Percentiles rank a stretch among this genome's conserved stretches.
Conservation (phyloP, 2,329 filamentous ascomycete species). For the Apiospora koreana region DNA sequence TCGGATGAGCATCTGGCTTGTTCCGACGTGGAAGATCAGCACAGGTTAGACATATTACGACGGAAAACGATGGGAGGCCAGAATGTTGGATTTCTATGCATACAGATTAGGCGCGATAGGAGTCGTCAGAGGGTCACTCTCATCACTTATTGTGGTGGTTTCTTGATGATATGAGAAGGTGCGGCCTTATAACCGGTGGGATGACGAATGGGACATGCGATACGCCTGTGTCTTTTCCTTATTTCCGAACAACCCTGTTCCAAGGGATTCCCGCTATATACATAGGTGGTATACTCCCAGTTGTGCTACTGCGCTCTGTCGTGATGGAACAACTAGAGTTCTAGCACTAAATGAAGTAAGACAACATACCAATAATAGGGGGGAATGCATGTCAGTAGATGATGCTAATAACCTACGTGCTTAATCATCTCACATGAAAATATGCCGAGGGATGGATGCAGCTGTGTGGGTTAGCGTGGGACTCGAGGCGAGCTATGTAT, state of each 20-base stretch:
- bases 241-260: neutral
- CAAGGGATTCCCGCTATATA: neutral
- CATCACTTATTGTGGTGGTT: neutral
- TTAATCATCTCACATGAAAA: neutral
- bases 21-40: neutral
- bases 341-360: neutral
- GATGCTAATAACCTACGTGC: neutral
- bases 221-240: conserved; percentile 9
- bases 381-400: neutral
- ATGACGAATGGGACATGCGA: conserved; percentile 7
- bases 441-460: neutral
- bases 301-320: neutral
- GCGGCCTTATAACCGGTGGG: neutral
- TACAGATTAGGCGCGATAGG: conserved; percentile 8
- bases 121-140: conserved; percentile 9
- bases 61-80: neutral
- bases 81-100: conserved; percentile 12
- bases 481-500: neutral
- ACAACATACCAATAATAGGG: neutral
- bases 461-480: neutral
- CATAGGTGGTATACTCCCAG: neutral
- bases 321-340: neutral
- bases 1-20: neutral
- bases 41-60: conserved; percentile 8
- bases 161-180: neutral